Evolutionary conservation across 208 protist genomes (phyloP), one percentile per base, ranked within the genome.

Genomic region (Kentomonas sorsogonicus): DNA sequence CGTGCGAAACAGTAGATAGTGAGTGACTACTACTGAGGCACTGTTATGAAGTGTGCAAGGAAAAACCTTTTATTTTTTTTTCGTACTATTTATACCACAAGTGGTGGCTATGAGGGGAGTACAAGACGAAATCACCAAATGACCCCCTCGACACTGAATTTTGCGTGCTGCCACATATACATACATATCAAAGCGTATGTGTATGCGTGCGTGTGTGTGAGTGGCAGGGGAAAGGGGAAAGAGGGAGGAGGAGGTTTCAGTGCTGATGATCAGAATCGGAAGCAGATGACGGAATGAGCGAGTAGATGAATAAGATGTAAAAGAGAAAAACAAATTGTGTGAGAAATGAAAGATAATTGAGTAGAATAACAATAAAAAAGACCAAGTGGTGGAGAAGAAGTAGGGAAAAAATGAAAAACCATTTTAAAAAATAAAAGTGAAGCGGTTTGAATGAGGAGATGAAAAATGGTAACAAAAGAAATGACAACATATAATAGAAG

Each of bases 141-240:
- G 23, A 59, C 39, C 39, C 44, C 47, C 18, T 18, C 60, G 43
- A 60, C 36, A 61, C n/a, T n/a, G n/a, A n/a, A n/a, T n/a, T n/a
- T n/a, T n/a, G n/a, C n/a, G n/a, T n/a, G n/a, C n/a, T n/a, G 26
- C 16, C 30, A 55, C 46, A 47, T 33, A 46, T 20, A 18, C 13
- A 64, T 18, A 64, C n/a, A 64, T 22, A 64, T 10, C 30, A 43
- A 10, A 34, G 22, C 13, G 23, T 4, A 43, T 15, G 36, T 23
- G 26, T 38, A 59, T 25, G 45, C 26, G 27, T 20, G 22, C n/a
- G n/a, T n/a, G n/a, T n/a, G n/a, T n/a, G n/a, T n/a, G n/a, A 58
- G 29, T 45, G 22, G 22, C 6, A 30, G 7, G 18, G 47, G 38
- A 58, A 13, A 45, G 41, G 11, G 50, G 31, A 39, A 16, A 48